Evolutionary conservation across 2,329 filamentous ascomycete species (phyloP), one percentile per base, ranked within the genome.

Genomic region (Phoma sp.): DNA sequence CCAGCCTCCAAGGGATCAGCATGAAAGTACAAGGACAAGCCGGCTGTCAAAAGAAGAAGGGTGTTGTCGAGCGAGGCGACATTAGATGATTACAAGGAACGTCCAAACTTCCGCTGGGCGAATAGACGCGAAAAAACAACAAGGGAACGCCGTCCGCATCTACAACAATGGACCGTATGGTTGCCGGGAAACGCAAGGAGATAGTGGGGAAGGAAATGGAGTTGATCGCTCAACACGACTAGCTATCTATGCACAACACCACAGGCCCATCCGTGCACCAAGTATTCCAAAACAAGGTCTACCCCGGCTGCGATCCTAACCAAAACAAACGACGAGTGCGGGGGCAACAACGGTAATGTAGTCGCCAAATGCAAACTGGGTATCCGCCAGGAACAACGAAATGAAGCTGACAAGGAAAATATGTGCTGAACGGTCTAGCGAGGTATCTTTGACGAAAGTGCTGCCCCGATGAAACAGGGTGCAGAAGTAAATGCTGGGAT

Each of bases 311-410:
- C 46, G 39, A 51, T 36, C 41, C 56, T 59, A 66, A 56, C 48
- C 60, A 61, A 65, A 56, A 62, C 46, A 51, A 57, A 51, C 57
- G 41, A 45, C 52, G 55, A 55, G 51, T 52, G 51, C 55, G 58
- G 47, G 41, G 55, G 51, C 43, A 47, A 60, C 52, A 24, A 35
- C 37, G 4, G 39, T 41, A 10, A 65, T 64, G 54, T 64, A 61
- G 48, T 71, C 61, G 68, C 69, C 66, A 72, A 73, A 71, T 69
- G 63, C 68, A 71, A 69, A 67, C 63, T 66, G 67, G 69, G 69
- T 72, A 72, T 72, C 65, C 69, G 70, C 68, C 68, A 52, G 54
- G 54, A 57, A 57, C 36, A 65, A 67, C 43, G 61, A 65, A 63
- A 63, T 51, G 53, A 60, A 67, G 57, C 51, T 49, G 55, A 65